These are phyloP conservation scores for Boletus sp. DNA, from an alignment of 768 basidiomycete genomes.

Conservation along the genomic window DNA sequence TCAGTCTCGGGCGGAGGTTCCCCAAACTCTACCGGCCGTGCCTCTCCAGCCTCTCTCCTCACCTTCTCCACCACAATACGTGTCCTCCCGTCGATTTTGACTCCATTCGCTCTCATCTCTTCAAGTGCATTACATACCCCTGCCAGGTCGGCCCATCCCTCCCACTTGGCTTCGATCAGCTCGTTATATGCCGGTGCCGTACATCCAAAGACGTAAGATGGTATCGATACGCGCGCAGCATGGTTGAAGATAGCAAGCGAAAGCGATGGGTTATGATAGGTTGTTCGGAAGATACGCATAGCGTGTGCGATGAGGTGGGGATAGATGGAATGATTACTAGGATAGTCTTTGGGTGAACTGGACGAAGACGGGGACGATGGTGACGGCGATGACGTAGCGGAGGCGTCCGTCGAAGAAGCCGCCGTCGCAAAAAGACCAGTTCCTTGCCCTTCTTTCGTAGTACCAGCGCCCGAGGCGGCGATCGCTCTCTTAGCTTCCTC, in stretches of 20 bases:
- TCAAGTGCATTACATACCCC: conserved; percentile 70
- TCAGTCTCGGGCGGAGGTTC: conserved; percentile 21
- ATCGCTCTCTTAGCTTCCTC: conserved; percentile 43
- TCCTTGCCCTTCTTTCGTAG: neutral
- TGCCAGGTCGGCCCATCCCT: conserved; percentile 74
- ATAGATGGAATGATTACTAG: conserved; percentile 64
- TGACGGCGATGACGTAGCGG: neutral
- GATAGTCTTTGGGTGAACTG: conserved; percentile 17
- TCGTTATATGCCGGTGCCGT: conserved; percentile 88
- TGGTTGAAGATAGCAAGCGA: conserved; percentile 82
- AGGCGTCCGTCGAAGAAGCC: neutral
- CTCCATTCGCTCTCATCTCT: conserved; percentile 83
- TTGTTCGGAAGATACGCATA: conserved; percentile 76
- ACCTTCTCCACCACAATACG: conserved; percentile 60
- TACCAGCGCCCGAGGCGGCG: conserved; percentile 14
- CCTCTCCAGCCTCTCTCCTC: conserved; percentile 59
- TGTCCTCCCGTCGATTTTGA: conserved; percentile 62
- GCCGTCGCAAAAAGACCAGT: neutral
- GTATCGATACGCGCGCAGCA: conserved; percentile 68
- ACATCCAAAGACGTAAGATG: conserved; percentile 88
- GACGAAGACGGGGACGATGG: neutral
- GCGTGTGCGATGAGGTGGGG: conserved; percentile 73
- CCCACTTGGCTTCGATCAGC: conserved; percentile 83
- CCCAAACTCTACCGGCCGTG: conserved; percentile 43
- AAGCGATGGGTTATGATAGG: conserved; percentile 75